Conservation (phyloP, 2,329 filamentous ascomycete species). For the Xylariales sp. region DNA sequence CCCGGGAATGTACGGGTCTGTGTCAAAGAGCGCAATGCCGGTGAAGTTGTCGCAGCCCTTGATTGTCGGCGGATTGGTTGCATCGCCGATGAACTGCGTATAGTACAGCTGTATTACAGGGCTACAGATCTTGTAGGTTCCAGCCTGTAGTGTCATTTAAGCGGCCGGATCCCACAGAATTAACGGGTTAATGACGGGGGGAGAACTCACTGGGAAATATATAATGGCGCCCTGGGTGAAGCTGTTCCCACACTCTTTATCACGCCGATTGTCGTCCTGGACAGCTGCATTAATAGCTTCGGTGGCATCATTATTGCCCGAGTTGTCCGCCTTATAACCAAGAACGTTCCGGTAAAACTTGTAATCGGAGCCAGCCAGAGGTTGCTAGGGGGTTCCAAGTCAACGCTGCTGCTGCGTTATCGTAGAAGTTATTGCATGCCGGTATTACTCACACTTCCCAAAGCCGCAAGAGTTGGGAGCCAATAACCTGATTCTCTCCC, state of each 20-base stretch:
- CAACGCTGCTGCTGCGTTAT: neutral
- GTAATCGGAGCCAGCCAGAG: conserved; percentile 29
- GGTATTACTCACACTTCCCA: conserved; percentile 7
- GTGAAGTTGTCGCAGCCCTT: conserved; percentile 68
- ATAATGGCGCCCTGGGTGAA: conserved; percentile 22
- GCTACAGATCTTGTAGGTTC: conserved; percentile 13
- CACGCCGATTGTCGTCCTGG: conserved; percentile 5
- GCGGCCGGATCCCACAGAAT: too few relatives aligned
- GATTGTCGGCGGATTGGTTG: conserved; percentile 67
- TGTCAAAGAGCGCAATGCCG: conserved; percentile 35
- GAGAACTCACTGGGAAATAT: conserved; percentile 13
- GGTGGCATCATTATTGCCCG: neutral
- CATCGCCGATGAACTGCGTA: conserved; percentile 77
- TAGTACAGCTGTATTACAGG: conserved; percentile 71
- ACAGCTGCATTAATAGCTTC: conserved; percentile 25
- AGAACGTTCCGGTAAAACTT: conserved; percentile 33
- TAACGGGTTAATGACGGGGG: too few relatives aligned
- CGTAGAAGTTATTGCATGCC: neutral
- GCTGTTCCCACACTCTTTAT: conserved; percentile 20
- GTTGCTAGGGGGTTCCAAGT: conserved; percentile 27
- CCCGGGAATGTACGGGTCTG: conserved; percentile 33
- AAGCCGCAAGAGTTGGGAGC: neutral
- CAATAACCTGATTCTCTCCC: neutral
- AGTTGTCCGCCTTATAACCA: conserved; percentile 20
- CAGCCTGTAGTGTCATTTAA: neutral